phyloP scores from a whole-genome alignment of 768 basidiomycete genomes.

The Collybia sordida region DNA sequence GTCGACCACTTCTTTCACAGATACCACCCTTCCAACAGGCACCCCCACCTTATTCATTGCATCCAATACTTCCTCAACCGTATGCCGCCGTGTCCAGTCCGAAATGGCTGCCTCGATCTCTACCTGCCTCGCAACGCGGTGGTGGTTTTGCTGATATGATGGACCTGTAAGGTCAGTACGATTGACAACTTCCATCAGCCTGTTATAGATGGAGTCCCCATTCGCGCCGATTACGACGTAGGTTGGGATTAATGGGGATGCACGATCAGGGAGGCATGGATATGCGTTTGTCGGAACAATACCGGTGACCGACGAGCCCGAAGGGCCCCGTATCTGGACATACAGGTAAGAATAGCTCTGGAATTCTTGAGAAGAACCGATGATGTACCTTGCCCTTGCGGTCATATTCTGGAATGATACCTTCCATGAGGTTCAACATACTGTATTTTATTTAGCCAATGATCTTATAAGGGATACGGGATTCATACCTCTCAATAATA shows the following conservation, averaged over 20 bases:
- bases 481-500: constrained; percentile 62
- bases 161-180: constrained; percentile 61
- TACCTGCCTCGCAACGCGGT: constrained; percentile 61
- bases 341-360: neutral
- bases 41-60: constrained; percentile 52
- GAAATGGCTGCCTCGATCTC: constrained; percentile 66
- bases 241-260: constrained; percentile 38
- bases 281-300: constrained; percentile 78
- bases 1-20: constrained; percentile 62
- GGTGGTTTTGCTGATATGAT: constrained; percentile 52
- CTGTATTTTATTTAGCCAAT: constrained; percentile 26
- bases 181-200: constrained; percentile 60
- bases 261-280: constrained; percentile 54
- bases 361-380: neutral
- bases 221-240: constrained; percentile 76
- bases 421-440: constrained; percentile 78
- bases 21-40: constrained; percentile 63
- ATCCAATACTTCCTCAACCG: constrained; percentile 52
- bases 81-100: constrained; percentile 52
- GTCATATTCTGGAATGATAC: constrained; percentile 74
- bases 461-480: neutral
- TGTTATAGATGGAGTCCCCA: constrained; percentile 67
- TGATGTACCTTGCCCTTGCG: constrained; percentile 59
- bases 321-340: constrained; percentile 62
- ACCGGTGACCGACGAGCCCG: constrained; percentile 73